These are phyloP conservation scores for Alternaria arbusti DNA, from an alignment of 2,329 filamentous ascomycete species.

Conservation along the genomic window DNA sequence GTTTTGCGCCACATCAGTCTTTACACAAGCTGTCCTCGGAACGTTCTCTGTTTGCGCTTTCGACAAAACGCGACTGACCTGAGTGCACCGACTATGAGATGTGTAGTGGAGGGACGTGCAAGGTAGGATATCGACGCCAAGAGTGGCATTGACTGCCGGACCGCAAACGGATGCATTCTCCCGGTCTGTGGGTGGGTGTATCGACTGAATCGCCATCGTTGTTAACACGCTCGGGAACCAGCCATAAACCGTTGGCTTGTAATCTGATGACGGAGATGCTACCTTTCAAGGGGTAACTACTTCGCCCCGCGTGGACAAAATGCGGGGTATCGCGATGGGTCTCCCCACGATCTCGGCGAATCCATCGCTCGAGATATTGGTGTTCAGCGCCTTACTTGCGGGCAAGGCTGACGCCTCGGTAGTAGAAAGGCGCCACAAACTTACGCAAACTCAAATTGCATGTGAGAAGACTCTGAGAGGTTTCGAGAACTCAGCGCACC, in stretches of 20 bases:
- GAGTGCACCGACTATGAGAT: not conserved
- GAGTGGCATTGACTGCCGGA: not conserved
- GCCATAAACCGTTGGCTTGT: conserved; percentile 13
- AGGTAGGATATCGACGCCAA: not conserved
- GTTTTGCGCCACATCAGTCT: not conserved
- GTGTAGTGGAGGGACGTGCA: not conserved
- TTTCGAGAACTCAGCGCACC: not conserved
- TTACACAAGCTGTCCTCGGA: not conserved
- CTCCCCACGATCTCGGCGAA: conserved; percentile 5
- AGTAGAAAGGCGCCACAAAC: not conserved
- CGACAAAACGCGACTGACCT: not conserved
- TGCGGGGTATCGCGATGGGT: conserved; percentile 17
- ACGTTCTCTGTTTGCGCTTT: not conserved
- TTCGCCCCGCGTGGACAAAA: conserved; percentile 12
- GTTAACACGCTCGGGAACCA: conserved; percentile 5
- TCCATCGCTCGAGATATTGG: not conserved
- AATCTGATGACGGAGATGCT: conserved; percentile 13
- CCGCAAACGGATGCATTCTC: not conserved
- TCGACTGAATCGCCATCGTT: not conserved
- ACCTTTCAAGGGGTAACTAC: conserved; percentile 10
- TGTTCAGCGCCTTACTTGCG: not conserved
- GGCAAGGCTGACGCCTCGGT: not conserved
- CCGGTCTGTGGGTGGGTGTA: not conserved
- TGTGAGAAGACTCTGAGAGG: not conserved
- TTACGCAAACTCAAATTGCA: not conserved